Evolutionary conservation across 2,329 filamentous ascomycete species (phyloP).

Genomic region (Penicillium crustosum): DNA sequence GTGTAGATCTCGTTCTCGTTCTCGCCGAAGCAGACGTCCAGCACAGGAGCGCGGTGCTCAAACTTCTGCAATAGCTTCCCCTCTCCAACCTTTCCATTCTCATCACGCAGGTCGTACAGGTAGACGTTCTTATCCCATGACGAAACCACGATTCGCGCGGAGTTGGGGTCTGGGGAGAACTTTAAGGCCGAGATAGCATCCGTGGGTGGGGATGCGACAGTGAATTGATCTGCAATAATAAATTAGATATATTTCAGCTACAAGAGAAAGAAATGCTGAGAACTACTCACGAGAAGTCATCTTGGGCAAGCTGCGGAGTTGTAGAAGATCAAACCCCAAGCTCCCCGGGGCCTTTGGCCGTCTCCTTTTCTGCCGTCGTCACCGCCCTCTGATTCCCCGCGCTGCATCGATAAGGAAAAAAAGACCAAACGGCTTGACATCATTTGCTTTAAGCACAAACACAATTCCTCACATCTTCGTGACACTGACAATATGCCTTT

Average conservation of each 20-base stretch:
- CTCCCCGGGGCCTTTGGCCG: constrained; percentile 13
- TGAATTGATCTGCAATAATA: constrained; percentile 64
- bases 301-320: constrained; percentile 18
- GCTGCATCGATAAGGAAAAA: constrained; percentile 23
- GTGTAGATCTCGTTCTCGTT: constrained; percentile 81
- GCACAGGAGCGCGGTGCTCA: constrained; percentile 78
- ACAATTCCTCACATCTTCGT: background rate
- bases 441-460: background rate
- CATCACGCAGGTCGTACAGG: constrained; percentile 71
- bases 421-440: constrained; percentile 6
- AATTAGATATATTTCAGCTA: background rate
- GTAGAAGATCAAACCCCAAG: constrained; percentile 25
- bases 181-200: constrained; percentile 85
- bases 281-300: constrained; percentile 48
- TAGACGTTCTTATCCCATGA: constrained; percentile 95
- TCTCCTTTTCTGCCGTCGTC: constrained; percentile 34
- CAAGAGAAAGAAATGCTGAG: background rate
- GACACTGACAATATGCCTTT: constrained; percentile 50
- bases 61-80: constrained; percentile 70
- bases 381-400: constrained; percentile 35
- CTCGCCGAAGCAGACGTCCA: constrained; percentile 88
- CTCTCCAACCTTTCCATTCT: constrained; percentile 55
- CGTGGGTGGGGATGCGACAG: constrained; percentile 75
- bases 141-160: constrained; percentile 79
- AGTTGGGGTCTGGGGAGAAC: constrained; percentile 74